A percentile compares a stretch with the other conserved stretches of the same genome.
Evolutionary conservation across 2,329 filamentous ascomycete species (phyloP).

Genomic region (Escovopsis sp.): DNA sequence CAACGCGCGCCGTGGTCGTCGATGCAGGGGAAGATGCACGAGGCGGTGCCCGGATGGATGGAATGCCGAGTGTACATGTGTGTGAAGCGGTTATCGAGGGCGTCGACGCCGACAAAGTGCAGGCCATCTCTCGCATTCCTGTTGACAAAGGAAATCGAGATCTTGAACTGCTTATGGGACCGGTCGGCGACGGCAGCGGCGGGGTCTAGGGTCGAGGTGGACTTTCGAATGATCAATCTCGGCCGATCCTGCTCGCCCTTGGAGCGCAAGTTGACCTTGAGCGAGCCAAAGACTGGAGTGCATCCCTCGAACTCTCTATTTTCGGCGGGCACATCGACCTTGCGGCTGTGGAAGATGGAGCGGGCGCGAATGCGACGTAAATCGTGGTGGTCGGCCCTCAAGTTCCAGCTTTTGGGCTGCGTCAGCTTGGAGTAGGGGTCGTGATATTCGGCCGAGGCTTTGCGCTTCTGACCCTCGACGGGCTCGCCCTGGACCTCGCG

Average conservation of each 20-base stretch:
- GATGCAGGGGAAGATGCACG: slow-evolving; percentile 82
- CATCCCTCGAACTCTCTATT: slow-evolving; percentile 40
- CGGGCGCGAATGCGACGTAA: slow-evolving; percentile 53
- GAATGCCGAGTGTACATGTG: slow-evolving; percentile 84
- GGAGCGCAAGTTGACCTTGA: slow-evolving; percentile 29
- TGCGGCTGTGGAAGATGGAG: slow-evolving; percentile 34
- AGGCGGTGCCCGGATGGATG: slow-evolving; percentile 61
- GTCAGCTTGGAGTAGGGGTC: slow-evolving; percentile 55
- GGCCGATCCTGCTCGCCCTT: slow-evolving; percentile 24
- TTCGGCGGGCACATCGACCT: slow-evolving; percentile 37
- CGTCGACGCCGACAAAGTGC: slow-evolving; percentile 78
- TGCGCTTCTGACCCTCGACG: slow-evolving; percentile 21
- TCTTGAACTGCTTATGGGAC: slow-evolving; percentile 30
- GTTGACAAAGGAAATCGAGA: slow-evolving; percentile 61
- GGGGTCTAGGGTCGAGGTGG: slow-evolving; percentile 17
- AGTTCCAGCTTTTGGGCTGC: slow-evolving; percentile 43
- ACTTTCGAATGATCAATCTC: slow-evolving; percentile 29
- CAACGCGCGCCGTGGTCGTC: slow-evolving; percentile 71
- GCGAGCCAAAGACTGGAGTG: slow-evolving; percentile 38
- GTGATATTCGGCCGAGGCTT: slow-evolving; percentile 28
- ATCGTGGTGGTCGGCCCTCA: slow-evolving; percentile 60
- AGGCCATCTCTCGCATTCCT: slow-evolving; percentile 68
- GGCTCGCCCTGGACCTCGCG: slow-evolving; percentile 20
- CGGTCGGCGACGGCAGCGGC: slow-evolving; percentile 15
- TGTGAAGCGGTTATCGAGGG: slow-evolving; percentile 67